A percentile compares a stretch with the other conserved stretches of the same genome.
These are phyloP conservation scores for Viola odorata DNA, from an alignment of 345 rosid species.

Conservation along the genomic window DNA sequence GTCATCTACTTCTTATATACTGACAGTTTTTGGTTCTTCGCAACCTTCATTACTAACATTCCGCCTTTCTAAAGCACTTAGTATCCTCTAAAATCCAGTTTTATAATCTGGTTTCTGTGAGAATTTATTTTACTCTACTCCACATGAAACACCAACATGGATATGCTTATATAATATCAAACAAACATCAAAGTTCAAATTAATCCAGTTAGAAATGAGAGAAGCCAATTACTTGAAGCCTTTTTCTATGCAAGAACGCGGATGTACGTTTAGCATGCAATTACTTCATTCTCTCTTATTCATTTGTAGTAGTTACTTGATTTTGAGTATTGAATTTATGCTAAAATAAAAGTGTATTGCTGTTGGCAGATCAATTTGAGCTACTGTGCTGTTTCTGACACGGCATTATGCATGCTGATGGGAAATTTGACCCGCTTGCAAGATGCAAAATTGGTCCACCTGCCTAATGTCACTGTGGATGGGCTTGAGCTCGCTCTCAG, in stretches of 20 bases:
- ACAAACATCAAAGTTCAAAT: background rate
- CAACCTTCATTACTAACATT: too few relatives aligned
- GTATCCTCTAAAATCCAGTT: too few relatives aligned
- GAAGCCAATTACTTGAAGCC: background rate
- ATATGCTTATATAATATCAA: background rate
- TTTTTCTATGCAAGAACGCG: background rate
- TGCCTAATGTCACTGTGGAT: slow-evolving; percentile 56
- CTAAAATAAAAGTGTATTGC: slow-evolving; percentile 5
- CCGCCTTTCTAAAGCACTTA: too few relatives aligned
- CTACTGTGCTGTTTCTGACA: slow-evolving; percentile 51
- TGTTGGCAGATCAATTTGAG: slow-evolving; percentile 79
- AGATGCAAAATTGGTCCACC: slow-evolving; percentile 77
- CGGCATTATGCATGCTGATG: slow-evolving; percentile 64
- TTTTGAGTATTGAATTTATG: background rate
- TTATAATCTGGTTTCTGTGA: too few relatives aligned
- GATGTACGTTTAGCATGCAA: background rate
- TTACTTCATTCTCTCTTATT: background rate
- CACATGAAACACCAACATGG: too few relatives aligned
- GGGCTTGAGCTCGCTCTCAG: slow-evolving; percentile 74
- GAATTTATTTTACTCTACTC: too few relatives aligned
- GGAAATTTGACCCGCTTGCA: slow-evolving; percentile 72
- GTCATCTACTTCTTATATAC: background rate
- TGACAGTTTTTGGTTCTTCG: background rate
- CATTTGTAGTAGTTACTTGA: background rate
- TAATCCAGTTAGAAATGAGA: too few relatives aligned